Conservation (phyloP, 345 rosid species). For the Lepidium africanum region DNA sequence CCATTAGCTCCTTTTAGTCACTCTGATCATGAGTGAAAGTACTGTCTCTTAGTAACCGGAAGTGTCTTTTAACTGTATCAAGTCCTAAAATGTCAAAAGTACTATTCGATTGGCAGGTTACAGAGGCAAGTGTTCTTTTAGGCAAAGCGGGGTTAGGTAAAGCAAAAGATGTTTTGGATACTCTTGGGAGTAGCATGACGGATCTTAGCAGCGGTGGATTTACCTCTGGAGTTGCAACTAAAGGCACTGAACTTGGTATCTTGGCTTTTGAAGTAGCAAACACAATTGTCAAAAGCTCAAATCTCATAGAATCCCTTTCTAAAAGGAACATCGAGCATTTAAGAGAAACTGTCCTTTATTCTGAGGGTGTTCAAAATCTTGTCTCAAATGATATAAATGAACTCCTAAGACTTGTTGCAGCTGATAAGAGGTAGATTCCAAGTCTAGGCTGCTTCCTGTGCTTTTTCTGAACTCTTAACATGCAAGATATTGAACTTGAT, state of each 20-base stretch:
- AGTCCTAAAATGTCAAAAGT: neutral
- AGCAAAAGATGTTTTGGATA: slow-evolving; percentile 83
- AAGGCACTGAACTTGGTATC: slow-evolving; percentile 66
- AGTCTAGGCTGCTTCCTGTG: neutral
- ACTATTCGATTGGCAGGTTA: slow-evolving; percentile 36
- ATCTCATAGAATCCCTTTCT: slow-evolving; percentile 80
- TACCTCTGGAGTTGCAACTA: slow-evolving; percentile 56
- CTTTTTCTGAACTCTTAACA: neutral
- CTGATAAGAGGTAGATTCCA: slow-evolving; percentile 63
- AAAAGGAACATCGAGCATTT: slow-evolving; percentile 44
- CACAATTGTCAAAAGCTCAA: slow-evolving; percentile 80
- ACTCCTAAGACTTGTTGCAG: slow-evolving; percentile 57
- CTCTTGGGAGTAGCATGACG: slow-evolving; percentile 89
- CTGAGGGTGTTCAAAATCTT: slow-evolving; percentile 73
- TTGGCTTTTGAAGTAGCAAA: slow-evolving; percentile 91
- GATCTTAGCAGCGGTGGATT: slow-evolving; percentile 68
- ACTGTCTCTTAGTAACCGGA: neutral
- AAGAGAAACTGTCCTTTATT: slow-evolving; percentile 50
- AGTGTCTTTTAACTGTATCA: neutral
- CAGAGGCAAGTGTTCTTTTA: slow-evolving; percentile 57
- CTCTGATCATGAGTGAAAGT: neutral
- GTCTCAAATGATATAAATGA: slow-evolving; percentile 69
- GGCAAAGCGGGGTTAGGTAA: slow-evolving; percentile 78
- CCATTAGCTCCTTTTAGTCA: neutral
- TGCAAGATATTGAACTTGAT: slow-evolving; percentile 6